Evolutionary conservation across 495 filamentous ascomycete species (phyloP).

Genomic region (Aspergillus steynii): DNA sequence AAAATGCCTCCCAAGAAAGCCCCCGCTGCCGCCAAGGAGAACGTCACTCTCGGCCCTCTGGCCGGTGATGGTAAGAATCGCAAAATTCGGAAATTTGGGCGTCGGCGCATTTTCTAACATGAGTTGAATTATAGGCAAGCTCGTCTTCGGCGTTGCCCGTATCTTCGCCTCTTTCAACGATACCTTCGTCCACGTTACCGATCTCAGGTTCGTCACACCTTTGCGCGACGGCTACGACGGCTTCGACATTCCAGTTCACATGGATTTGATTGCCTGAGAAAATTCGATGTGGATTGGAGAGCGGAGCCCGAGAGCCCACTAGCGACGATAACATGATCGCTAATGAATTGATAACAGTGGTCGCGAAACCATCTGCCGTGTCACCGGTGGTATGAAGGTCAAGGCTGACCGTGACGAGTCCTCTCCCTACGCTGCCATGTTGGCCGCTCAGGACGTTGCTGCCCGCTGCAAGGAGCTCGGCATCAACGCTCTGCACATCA

Average conservation of each 20-base stretch:
- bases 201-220: conserved; percentile 77
- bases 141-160: conserved; percentile 97
- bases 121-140: conserved; percentile 60
- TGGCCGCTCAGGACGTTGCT: conserved; percentile 94
- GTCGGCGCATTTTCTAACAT: conserved; percentile 17
- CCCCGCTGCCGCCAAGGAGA: conserved; percentile 78
- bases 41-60: conserved; percentile 96
- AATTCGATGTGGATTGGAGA: not conserved
- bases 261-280: not conserved
- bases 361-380: conserved; percentile 99
- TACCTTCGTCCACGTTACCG: conserved; percentile 98
- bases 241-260: not conserved
- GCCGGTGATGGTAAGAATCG: conserved; percentile 73
- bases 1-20: conserved; percentile 86
- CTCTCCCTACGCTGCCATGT: conserved; percentile 99
- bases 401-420: conserved; percentile 99
- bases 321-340: conserved; percentile 30
- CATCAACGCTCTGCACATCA: conserved; percentile 98
- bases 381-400: conserved; percentile 99
- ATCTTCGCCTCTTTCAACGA: conserved; percentile 99
- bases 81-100: not conserved
- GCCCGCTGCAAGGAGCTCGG: conserved; percentile 98
- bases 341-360: conserved; percentile 80
- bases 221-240: conserved; percentile 3
- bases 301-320: not conserved